These are phyloP conservation scores for Penicillium lividum DNA, from an alignment of 495 filamentous ascomycete genomes.

Conservation along the genomic window DNA sequence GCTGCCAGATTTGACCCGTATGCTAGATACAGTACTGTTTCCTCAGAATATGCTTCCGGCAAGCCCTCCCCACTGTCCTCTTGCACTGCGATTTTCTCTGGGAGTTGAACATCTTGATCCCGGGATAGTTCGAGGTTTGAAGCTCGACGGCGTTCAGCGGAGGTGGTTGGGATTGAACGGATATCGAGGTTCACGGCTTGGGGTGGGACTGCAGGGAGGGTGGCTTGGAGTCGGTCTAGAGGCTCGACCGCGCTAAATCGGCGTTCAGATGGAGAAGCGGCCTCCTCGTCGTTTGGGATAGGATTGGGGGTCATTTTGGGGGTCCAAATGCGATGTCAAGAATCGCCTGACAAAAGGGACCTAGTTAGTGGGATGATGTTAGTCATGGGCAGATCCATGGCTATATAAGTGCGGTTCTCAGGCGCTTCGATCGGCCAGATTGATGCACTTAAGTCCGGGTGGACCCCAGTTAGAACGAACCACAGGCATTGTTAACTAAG, in stretches of 20 bases:
- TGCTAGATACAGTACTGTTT: constrained; percentile 80
- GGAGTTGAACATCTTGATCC: constrained; percentile 28
- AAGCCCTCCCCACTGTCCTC: constrained; percentile 12
- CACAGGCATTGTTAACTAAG: constrained; percentile 14
- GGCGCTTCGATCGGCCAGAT: constrained; percentile 12
- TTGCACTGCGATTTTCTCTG: constrained; percentile 25
- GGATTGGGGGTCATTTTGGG: not conserved
- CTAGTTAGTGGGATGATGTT: constrained; percentile 9
- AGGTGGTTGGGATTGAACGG: constrained; percentile 20
- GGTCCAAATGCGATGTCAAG: not conserved
- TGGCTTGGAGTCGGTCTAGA: constrained; percentile 15
- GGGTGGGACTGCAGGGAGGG: constrained; percentile 7
- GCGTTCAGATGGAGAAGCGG: not conserved
- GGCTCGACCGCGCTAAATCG: constrained; percentile 25
- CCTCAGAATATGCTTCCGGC: not conserved
- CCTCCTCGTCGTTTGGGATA: not conserved
- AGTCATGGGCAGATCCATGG: constrained; percentile 11
- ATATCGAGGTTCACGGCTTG: constrained; percentile 9
- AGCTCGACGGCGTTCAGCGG: constrained; percentile 20
- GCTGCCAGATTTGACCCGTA: constrained; percentile 89
- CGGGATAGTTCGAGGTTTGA: constrained; percentile 23
- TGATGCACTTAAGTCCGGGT: constrained; percentile 4
- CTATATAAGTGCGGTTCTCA: constrained; percentile 11
- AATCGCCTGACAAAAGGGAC: not conserved
- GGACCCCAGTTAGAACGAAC: constrained; percentile 11